Base-by-base conservation (phyloP, 75 land plant genomes). In the Pinus taeda region DNA sequence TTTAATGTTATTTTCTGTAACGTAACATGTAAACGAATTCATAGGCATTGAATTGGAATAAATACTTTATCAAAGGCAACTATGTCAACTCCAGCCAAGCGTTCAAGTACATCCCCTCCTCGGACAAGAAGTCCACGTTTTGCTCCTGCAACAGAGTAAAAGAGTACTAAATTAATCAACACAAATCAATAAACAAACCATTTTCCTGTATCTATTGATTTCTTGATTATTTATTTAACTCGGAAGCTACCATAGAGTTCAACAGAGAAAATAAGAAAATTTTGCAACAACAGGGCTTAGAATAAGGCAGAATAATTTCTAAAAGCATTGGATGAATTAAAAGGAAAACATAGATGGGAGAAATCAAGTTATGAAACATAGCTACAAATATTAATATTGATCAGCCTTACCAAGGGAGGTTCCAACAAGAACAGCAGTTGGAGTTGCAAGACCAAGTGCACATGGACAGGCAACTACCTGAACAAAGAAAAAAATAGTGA, bases 391-490 rank as follows among this genome's bases (percentile, higher is more conserved):
- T 39, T 14, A 30, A 53, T 15, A 37, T 9, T 42, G 67, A 79
- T 17, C 3, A 29, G 20, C 22, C 71, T 3, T 84, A 90, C 99
- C 99, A 42, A 95, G 89, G 22, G 99, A 97, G 22, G 98, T 97
- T 58, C 99, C 99, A 60, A 97, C 94, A 60, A 97, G 82, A 21
- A 97, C 94, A 62, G 99, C 99, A 49, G 99, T 97, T 13, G 99
- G 99, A 14, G 99, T 97, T 53, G 99, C 99, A 57, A 97, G 91
- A 9, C 99, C 99, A 58, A 97, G 80, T n/a, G 99, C 99, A 87
- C 98, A 97, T 30, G 99, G 99, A 75, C 98, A 95, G 15, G 99
- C 97, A 73, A 97, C 99, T 13, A 94, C 97, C 97, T 94, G 90
- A 55, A 59, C 36, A 45, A 24, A 73, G 33, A 33, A 73, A 53